phyloP scores from a whole-genome alignment of 2,329 filamentous ascomycete species.

The Ceratocystis smalleyi region DNA sequence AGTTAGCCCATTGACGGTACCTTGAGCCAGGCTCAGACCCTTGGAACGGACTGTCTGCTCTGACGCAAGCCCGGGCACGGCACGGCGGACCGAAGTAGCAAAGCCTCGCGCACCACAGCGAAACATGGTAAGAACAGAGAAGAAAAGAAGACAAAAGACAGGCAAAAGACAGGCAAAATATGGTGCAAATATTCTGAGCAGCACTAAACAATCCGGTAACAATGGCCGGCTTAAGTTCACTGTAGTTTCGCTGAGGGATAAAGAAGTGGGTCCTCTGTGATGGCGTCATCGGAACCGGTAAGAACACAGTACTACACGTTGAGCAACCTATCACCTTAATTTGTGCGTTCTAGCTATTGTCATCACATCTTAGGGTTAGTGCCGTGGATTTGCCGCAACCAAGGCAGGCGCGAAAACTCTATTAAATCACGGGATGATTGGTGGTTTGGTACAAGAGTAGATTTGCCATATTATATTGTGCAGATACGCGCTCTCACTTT shows the following conservation, averaged over 20 bases:
- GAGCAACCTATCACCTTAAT: not conserved
- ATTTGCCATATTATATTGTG: not conserved
- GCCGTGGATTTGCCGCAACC: not conserved
- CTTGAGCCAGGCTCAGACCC: slow-evolving; percentile 60
- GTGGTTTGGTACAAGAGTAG: not conserved
- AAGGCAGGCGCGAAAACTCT: not conserved
- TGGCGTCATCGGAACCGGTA: slow-evolving; percentile 16
- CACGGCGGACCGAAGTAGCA: slow-evolving; percentile 43
- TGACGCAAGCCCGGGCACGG: slow-evolving; percentile 57
- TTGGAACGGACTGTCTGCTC: slow-evolving; percentile 58
- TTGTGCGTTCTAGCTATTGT: not conserved
- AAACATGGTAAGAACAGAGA: slow-evolving; percentile 41
- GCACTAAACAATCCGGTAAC: not conserved
- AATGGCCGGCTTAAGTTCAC: not conserved
- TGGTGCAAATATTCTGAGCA: not conserved
- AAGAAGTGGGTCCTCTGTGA: slow-evolving; percentile 14
- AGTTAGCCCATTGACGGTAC: slow-evolving; percentile 59
- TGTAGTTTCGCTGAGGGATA: not conserved
- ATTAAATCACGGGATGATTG: too few species aligned
- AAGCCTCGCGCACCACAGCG: slow-evolving; percentile 53
- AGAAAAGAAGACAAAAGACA: too few species aligned
- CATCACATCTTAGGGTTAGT: not conserved
- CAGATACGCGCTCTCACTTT: not conserved
- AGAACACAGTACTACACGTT: not conserved
- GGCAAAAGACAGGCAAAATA: not conserved